A percentile compares a stretch with the other conserved stretches of the same genome.
Evolutionary conservation across 2,329 filamentous ascomycete species (phyloP).

Genomic region (Cordyceps militaris): DNA sequence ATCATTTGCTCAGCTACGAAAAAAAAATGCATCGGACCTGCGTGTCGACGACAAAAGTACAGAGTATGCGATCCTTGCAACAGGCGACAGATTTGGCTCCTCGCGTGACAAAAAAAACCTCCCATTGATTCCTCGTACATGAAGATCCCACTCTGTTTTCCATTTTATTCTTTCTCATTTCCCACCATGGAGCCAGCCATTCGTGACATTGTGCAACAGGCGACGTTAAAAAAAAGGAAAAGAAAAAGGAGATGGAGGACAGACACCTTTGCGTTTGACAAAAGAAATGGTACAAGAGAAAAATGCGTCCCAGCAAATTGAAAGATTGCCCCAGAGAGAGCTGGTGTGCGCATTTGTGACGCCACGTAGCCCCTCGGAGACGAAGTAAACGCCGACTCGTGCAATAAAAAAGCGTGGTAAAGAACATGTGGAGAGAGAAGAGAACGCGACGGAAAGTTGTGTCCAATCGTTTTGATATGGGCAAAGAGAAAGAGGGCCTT

Average conservation of each 20-base stretch:
- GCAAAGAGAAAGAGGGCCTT: not conserved
- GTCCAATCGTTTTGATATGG: not conserved
- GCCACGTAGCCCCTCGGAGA: not conserved
- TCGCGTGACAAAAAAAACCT: not conserved
- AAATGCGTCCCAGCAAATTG: not conserved
- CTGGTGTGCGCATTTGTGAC: not conserved
- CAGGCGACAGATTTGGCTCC: not conserved
- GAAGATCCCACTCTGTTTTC: not conserved
- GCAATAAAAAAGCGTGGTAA: not conserved
- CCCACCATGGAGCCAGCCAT: not conserved
- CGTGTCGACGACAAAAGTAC: not conserved
- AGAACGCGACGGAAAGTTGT: not conserved
- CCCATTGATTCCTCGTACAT: not conserved
- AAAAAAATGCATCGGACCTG: not conserved
- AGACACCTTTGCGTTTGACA: not conserved
- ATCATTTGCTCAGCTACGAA: not conserved
- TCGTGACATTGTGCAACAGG: not conserved
- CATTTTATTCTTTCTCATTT: not conserved
- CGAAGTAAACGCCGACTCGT: slow-evolving; percentile 7
- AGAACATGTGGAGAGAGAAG: slow-evolving; percentile 4
- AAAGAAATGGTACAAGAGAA: not conserved
- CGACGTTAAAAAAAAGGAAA: not conserved
- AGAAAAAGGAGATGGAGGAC: not conserved
- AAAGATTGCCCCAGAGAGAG: not conserved
- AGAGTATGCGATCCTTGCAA: not conserved